Percentiles rank a stretch among this genome's conserved stretches.
Evolutionary conservation across 176 grass and related monocot genomes (phyloP).

Genomic region (Carex parvula): DNA sequence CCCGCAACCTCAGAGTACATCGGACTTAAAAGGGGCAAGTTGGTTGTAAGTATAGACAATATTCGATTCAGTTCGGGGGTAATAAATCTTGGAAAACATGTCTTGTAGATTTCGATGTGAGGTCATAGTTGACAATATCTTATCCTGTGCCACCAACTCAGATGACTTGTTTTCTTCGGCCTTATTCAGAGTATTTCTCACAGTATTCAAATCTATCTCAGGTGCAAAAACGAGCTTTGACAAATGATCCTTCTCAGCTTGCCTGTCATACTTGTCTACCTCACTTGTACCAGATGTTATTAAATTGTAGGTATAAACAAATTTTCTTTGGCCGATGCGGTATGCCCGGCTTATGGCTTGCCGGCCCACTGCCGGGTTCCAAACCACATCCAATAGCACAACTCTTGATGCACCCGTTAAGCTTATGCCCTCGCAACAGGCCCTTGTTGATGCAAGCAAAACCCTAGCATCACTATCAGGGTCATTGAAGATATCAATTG

Average conservation of each 20-base stretch:
- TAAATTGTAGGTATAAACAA: slow-evolving; percentile 90
- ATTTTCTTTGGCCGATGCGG: slow-evolving; percentile 80
- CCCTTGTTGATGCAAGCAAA: slow-evolving; percentile 88
- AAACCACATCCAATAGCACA: slow-evolving; percentile 89
- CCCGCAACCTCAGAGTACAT: not conserved
- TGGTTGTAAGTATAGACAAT: slow-evolving; percentile 71
- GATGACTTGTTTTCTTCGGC: slow-evolving; percentile 57
- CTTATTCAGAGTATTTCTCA: slow-evolving; percentile 63
- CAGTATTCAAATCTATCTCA: slow-evolving; percentile 75
- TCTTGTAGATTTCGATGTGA: slow-evolving; percentile 53
- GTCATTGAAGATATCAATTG: slow-evolving; percentile 86
- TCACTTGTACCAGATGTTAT: slow-evolving; percentile 84
- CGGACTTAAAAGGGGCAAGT: slow-evolving; percentile 28
- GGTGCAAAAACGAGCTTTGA: slow-evolving; percentile 82
- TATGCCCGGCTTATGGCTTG: slow-evolving; percentile 89
- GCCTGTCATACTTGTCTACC: slow-evolving; percentile 86
- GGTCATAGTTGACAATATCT: slow-evolving; percentile 72
- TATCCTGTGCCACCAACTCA: slow-evolving; percentile 67
- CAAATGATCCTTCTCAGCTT: slow-evolving; percentile 79
- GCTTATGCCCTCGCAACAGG: slow-evolving; percentile 92
- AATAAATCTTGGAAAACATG: slow-evolving; percentile 83
- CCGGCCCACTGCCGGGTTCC: slow-evolving; percentile 80
- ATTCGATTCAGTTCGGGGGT: slow-evolving; percentile 75
- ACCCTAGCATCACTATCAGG: slow-evolving; percentile 60
- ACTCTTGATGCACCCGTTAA: slow-evolving; percentile 90